These are phyloP conservation scores for Oryza australiensis DNA, from an alignment of 176 grass and related monocot genomes.

Conservation along the genomic window DNA sequence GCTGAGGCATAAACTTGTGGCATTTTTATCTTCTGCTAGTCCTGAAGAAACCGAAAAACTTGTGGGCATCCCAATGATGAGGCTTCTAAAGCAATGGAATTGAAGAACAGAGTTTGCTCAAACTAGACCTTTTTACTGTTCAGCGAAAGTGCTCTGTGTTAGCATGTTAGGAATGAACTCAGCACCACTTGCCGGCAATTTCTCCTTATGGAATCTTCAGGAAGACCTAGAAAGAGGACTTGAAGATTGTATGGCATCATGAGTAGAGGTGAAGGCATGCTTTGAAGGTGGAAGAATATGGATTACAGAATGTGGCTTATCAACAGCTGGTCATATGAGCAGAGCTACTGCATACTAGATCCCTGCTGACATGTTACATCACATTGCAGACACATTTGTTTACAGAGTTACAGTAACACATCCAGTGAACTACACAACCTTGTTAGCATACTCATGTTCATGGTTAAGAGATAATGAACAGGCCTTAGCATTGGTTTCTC, in stretches of 20 bases:
- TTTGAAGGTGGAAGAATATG: constrained; percentile 9
- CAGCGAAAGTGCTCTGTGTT: background rate
- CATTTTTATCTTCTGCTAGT: constrained; percentile 36
- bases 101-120: constrained; percentile 40
- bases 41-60: constrained; percentile 30
- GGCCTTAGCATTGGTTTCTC: background rate
- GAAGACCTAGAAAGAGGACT: background rate
- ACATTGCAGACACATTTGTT: background rate
- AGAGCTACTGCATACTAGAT: background rate
- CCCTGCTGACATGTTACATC: background rate
- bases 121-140: constrained; percentile 15
- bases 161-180: background rate
- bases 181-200: background rate
- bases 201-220: background rate
- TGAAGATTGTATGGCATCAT: background rate
- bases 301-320: background rate
- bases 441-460: background rate
- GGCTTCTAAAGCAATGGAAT: constrained; percentile 25
- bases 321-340: background rate
- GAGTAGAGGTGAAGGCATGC: constrained; percentile 1
- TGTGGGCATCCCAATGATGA: background rate
- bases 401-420: background rate
- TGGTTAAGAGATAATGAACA: constrained; percentile 16
- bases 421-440: background rate
- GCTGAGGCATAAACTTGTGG: constrained; percentile 68